Evolutionary conservation across 805 yeast species (phyloP).

Genomic region (Candida adriatica): DNA sequence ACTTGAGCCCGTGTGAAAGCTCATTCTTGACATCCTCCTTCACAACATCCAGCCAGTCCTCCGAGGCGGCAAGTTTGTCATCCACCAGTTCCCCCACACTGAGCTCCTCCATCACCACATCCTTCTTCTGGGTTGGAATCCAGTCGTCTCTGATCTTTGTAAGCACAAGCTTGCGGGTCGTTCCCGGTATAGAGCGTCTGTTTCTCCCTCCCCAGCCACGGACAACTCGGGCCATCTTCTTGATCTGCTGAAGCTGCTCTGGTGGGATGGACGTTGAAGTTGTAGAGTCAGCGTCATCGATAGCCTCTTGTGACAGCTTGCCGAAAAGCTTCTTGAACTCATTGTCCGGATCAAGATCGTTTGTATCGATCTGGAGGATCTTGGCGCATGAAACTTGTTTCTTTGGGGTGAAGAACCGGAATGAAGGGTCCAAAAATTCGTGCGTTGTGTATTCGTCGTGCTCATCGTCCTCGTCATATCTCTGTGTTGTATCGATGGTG

Average conservation of each 20-base stretch:
- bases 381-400: constrained; percentile 32
- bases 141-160: constrained; percentile 76
- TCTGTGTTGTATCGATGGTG: constrained; percentile 16
- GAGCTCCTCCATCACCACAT: constrained; percentile 54
- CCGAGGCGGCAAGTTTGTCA: constrained; percentile 25
- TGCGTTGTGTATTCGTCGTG: constrained; percentile 34
- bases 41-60: constrained; percentile 47
- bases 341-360: constrained; percentile 66
- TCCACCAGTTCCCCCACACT: constrained; percentile 30
- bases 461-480: constrained; percentile 18
- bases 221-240: constrained; percentile 41
- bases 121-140: constrained; percentile 63
- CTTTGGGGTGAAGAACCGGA: constrained; percentile 36
- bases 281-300: constrained; percentile 73
- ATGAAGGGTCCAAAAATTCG: constrained; percentile 19
- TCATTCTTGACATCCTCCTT: constrained; percentile 31
- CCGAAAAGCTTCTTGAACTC: constrained; percentile 71
- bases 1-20: constrained; percentile 41
- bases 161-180: constrained; percentile 55
- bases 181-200: constrained; percentile 66
- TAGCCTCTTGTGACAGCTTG: constrained; percentile 55
- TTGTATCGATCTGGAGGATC: constrained; percentile 38
- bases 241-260: constrained; percentile 58
- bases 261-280: constrained; percentile 65
- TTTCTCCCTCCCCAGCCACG: constrained; percentile 86